Evolutionary conservation across 306 rosid species (phyloP).

Genomic region (Pyrus communis): DNA sequence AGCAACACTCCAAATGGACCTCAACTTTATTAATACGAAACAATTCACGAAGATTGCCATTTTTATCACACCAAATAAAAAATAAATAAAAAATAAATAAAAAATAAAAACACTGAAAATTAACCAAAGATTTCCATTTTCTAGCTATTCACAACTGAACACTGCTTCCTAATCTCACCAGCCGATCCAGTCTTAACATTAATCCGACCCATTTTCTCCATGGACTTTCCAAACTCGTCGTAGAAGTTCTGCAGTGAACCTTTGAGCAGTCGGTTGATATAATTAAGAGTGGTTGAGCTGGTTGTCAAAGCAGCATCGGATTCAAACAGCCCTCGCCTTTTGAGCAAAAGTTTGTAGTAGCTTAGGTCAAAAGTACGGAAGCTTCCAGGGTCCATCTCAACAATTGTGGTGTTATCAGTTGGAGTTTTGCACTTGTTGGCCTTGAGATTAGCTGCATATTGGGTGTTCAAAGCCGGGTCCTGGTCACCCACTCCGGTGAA

Average conservation of each 20-base stretch:
- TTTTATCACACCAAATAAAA: background rate
- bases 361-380: constrained; percentile 67
- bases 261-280: constrained; percentile 35
- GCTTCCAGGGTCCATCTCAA: constrained; percentile 97
- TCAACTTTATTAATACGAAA: background rate
- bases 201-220: constrained; percentile 74
- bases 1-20: background rate
- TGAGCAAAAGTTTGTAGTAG: constrained; percentile 48
- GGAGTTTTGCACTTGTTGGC: constrained; percentile 57
- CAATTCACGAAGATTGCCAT: background rate
- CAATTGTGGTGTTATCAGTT: constrained; percentile 40
- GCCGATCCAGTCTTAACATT: constrained; percentile 62
- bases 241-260: constrained; percentile 50
- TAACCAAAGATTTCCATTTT: background rate
- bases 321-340: constrained; percentile 67
- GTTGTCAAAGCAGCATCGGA: constrained; percentile 72
- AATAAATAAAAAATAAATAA: too few species aligned
- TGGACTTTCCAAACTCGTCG: constrained; percentile 49
- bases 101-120: background rate
- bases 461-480: constrained; percentile 73
- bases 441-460: constrained; percentile 70
- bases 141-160: constrained; percentile 59
- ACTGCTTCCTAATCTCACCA: constrained; percentile 78
- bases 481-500: constrained; percentile 71
- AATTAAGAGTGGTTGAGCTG: constrained; percentile 37